These are phyloP conservation scores for Glomus cerebriforme DNA, from an alignment of 192 early-diverging fungal genomes.

Conservation along the genomic window DNA sequence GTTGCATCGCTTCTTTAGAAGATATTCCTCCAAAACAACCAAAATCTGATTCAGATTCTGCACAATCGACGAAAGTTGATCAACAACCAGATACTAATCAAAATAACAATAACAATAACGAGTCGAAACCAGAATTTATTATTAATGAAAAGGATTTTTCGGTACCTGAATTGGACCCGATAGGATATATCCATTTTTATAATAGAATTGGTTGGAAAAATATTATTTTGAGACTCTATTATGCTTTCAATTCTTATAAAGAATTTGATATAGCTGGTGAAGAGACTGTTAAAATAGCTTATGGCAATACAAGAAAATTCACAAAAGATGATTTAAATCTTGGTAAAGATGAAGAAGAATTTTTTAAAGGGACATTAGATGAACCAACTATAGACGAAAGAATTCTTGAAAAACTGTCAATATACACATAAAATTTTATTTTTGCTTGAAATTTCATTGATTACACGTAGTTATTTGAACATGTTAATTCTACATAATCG, in stretches of 20 bases:
- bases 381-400: conserved; percentile 18
- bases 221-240: conserved; percentile 44
- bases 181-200: conserved; percentile 39
- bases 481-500: neutral
- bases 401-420: neutral
- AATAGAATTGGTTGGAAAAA: conserved; percentile 45
- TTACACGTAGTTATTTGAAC: neutral
- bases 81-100: neutral
- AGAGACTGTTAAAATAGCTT: conserved; percentile 55
- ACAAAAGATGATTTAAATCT: conserved; percentile 42
- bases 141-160: conserved; percentile 43
- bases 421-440: conserved; percentile 7
- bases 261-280: conserved; percentile 49
- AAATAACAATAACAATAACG: neutral
- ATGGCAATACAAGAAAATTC: conserved; percentile 53
- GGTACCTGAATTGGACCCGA: conserved; percentile 41
- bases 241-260: conserved; percentile 47
- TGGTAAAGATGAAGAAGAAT: conserved; percentile 42
- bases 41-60: conserved; percentile 1
- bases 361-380: conserved; percentile 35
- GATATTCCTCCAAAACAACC: conserved; percentile 32
- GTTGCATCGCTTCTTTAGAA: conserved; percentile 40
- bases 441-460: neutral
- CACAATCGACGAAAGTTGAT: conserved; percentile 6
- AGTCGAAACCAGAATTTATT: conserved; percentile 28